These are phyloP conservation scores for Beta vulgaris DNA, from an alignment of 148 eudicot species.

Conservation along the genomic window DNA sequence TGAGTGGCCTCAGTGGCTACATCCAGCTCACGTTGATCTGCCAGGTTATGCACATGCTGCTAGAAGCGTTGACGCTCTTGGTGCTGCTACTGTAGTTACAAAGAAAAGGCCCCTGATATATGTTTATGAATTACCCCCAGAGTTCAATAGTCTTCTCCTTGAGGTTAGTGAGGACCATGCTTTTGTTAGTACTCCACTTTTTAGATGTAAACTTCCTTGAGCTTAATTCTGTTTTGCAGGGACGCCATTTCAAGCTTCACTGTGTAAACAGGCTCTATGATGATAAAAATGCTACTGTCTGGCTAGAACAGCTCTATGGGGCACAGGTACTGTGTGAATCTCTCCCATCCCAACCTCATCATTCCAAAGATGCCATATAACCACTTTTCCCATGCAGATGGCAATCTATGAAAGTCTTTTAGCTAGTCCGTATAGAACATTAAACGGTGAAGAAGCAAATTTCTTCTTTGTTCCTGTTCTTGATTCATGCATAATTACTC, in stretches of 20 bases:
- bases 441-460: constrained; percentile 93
- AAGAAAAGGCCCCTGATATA: constrained; percentile 93
- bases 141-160: constrained; percentile 76
- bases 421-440: constrained; percentile 82
- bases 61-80: constrained; percentile 42
- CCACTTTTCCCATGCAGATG: constrained; percentile 56
- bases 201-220: constrained; percentile 8
- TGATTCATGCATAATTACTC: constrained; percentile 86
- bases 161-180: constrained; percentile 60
- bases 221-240: constrained; percentile 46
- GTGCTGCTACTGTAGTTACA: constrained; percentile 63
- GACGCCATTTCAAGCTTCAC: constrained; percentile 83
- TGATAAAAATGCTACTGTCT: constrained; percentile 59
- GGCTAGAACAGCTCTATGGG: constrained; percentile 97
- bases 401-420: constrained; percentile 84
- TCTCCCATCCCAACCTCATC: not conserved
- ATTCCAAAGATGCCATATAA: constrained; percentile 1
- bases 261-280: constrained; percentile 93
- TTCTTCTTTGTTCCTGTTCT: constrained; percentile 92
- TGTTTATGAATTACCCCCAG: constrained; percentile 90
- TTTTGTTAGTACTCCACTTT: constrained; percentile 8
- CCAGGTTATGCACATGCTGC: constrained; percentile 39
- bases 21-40: constrained; percentile 66
- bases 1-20: constrained; percentile 90
- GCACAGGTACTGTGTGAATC: constrained; percentile 64